phyloP scores from a whole-genome alignment of 257 asterid genomes.

The Solanum clarkiae region DNA sequence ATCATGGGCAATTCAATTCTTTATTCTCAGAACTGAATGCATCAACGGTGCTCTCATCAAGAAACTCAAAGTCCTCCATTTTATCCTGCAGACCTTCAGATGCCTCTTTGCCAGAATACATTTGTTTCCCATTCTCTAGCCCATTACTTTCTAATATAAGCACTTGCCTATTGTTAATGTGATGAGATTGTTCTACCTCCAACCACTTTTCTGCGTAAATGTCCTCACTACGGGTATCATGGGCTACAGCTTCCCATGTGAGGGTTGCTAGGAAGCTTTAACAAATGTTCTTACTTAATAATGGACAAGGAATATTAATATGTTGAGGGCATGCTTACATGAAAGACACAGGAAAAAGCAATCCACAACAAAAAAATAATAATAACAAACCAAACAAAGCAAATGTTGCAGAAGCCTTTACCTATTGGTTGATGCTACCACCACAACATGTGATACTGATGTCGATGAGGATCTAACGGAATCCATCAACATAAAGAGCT shows the following conservation, averaged over 20 bases:
- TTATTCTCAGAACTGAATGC: neutral
- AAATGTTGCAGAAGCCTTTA: constrained; percentile 2
- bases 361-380: neutral
- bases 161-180: neutral
- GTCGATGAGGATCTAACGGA: constrained; percentile 32
- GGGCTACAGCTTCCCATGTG: neutral
- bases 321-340: neutral
- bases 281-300: neutral
- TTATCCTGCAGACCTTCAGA: neutral
- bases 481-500: constrained; percentile 84
- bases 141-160: neutral
- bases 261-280: neutral
- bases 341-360: neutral
- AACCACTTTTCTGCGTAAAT: neutral
- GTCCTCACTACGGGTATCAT: neutral
- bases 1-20: neutral
- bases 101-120: neutral
- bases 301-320: neutral
- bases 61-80: neutral
- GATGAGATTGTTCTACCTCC: neutral
- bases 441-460: constrained; percentile 58
- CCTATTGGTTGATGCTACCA: constrained; percentile 97
- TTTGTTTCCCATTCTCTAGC: neutral
- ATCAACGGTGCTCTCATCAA: neutral
- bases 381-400: neutral